Percentiles rank a stretch among this genome's conserved stretches.
Conservation (phyloP, 2,329 filamentous ascomycete species). For the Neoascochyta sp. region DNA sequence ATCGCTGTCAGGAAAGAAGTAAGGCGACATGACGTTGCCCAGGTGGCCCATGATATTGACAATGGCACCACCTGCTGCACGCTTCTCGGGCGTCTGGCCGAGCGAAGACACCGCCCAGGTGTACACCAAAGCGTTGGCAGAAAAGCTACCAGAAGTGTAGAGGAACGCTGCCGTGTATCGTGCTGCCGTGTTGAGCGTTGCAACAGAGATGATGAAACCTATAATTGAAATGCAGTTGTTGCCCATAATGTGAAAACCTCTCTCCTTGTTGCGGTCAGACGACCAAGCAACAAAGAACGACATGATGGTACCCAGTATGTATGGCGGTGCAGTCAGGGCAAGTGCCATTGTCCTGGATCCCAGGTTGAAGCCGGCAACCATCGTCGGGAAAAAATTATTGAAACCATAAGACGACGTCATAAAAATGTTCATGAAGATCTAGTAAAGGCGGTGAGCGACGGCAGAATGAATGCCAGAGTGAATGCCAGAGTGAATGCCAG, state of each 20-base stretch:
- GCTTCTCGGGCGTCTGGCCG: conserved; percentile 40
- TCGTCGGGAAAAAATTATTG: conserved; percentile 13
- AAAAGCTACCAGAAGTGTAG: conserved; percentile 33
- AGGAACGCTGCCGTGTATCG: conserved; percentile 29
- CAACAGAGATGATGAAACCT: conserved; percentile 15
- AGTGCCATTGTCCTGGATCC: conserved; percentile 9
- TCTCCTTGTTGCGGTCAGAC: conserved; percentile 9
- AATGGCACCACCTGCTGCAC: conserved; percentile 35
- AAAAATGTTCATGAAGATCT: conserved; percentile 12
- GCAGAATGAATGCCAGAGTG: too few relatives aligned
- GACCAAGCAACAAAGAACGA: conserved; percentile 10
- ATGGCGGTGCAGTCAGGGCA: conserved; percentile 9
- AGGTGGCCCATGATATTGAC: conserved; percentile 40
- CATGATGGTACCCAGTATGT: conserved; percentile 10
- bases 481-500: too few relatives aligned
- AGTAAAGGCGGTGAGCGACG: neutral
- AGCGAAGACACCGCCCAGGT: conserved; percentile 37
- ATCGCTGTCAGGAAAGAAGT: conserved; percentile 33
- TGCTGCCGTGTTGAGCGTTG: conserved; percentile 10
- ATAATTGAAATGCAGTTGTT: conserved; percentile 8
- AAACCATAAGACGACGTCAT: conserved; percentile 9
- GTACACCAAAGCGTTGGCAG: conserved; percentile 36
- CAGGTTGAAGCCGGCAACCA: conserved; percentile 11
- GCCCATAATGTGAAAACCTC: conserved; percentile 11
- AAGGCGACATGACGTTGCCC: conserved; percentile 42